Evolutionary conservation across 2,329 filamentous ascomycete species (phyloP).

Genomic region (Exophiala alcalophila): DNA sequence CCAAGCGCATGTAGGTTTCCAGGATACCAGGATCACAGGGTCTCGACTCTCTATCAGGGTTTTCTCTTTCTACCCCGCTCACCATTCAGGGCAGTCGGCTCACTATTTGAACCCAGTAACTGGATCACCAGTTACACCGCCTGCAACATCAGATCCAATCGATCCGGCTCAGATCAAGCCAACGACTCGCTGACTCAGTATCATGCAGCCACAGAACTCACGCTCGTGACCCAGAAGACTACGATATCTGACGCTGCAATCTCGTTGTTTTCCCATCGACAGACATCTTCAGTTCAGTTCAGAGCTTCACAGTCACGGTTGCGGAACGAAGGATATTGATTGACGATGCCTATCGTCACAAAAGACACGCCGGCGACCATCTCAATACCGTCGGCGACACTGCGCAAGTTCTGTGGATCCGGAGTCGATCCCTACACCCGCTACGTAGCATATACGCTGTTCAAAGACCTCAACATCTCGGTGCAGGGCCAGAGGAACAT

Average conservation of each 20-base stretch:
- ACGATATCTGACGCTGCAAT: background rate
- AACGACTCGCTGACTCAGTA: background rate
- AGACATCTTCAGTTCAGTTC: no score
- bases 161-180: no score
- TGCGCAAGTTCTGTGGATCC: slow-evolving; percentile 15
- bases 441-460: slow-evolving; percentile 22
- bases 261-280: background rate
- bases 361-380: slow-evolving; percentile 12
- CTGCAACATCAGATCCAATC: no score
- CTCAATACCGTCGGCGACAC: slow-evolving; percentile 11
- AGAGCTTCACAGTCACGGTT: no score
- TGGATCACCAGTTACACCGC: no score
- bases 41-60: no score
- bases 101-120: no score
- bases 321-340: background rate
- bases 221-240: no score
- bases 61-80: no score
- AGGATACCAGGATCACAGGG: no score
- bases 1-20: no score
- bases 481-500: slow-evolving; percentile 26
- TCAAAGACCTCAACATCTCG: slow-evolving; percentile 25
- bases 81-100: no score
- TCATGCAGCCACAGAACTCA: background rate
- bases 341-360: slow-evolving; percentile 13
- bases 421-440: slow-evolving; percentile 25